Percentiles rank a stretch among this genome's conserved stretches.
phyloP scores from a whole-genome alignment of 805 yeast species.

The Pichia nanzhaoensis region DNA sequence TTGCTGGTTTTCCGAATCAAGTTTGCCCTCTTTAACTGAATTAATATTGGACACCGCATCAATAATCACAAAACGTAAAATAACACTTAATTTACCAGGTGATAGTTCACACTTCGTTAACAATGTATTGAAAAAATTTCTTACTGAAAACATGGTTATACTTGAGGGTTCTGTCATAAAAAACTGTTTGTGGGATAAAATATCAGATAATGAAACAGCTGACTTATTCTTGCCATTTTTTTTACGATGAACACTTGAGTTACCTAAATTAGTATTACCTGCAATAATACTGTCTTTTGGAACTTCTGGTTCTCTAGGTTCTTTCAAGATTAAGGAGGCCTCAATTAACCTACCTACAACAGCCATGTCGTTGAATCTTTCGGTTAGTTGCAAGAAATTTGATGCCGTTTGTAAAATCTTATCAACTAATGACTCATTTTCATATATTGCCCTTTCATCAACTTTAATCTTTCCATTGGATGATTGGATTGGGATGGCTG shows the following conservation, averaged over 20 bases:
- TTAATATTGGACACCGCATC: slow-evolving; percentile 30
- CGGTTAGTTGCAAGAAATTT: slow-evolving; percentile 20
- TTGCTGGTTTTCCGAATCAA: slow-evolving; percentile 20
- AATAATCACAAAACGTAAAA: slow-evolving; percentile 41
- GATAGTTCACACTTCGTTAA: slow-evolving; percentile 48
- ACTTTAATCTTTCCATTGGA: slow-evolving; percentile 35
- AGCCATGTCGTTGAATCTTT: slow-evolving; percentile 40
- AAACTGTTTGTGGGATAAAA: slow-evolving; percentile 57
- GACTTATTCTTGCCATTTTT: slow-evolving; percentile 29
- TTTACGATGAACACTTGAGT: slow-evolving; percentile 4
- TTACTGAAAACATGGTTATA: slow-evolving; percentile 30
- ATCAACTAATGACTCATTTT: slow-evolving; percentile 27
- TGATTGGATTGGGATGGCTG: slow-evolving; percentile 47
- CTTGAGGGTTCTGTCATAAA: slow-evolving; percentile 40
- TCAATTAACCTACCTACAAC: slow-evolving; percentile 52
- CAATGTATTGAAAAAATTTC: slow-evolving; percentile 43
- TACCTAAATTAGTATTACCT: neutral
- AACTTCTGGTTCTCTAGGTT: slow-evolving; percentile 29
- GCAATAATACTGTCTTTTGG: neutral
- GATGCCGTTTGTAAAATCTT: slow-evolving; percentile 27
- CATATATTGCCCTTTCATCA: slow-evolving; percentile 28
- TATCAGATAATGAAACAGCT: slow-evolving; percentile 56
- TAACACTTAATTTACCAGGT: slow-evolving; percentile 53
- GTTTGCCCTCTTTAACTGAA: slow-evolving; percentile 24
- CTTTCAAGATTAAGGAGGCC: slow-evolving; percentile 41